Conservation (phyloP, 2,329 filamentous ascomycete species). For the Fusarium avenaceum region DNA sequence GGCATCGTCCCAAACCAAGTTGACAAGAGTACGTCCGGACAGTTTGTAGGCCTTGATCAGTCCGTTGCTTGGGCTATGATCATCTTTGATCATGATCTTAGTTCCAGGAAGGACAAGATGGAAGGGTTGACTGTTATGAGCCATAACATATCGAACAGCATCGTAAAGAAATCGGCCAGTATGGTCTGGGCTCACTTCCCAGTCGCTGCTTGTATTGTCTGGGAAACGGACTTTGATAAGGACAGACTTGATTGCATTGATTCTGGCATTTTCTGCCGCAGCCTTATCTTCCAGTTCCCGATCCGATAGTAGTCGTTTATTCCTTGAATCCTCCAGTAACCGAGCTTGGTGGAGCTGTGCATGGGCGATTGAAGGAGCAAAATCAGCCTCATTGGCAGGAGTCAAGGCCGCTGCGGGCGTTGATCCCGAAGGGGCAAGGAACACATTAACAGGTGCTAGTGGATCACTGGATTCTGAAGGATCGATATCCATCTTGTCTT, state of each 20-base stretch:
- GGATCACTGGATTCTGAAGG: conserved; percentile 49
- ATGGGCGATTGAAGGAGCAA: conserved; percentile 80
- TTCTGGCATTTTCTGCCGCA: conserved; percentile 72
- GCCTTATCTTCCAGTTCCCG: conserved; percentile 81
- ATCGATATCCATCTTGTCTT: conserved; percentile 44
- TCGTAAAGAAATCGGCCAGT: conserved; percentile 80
- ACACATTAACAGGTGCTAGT: conserved; percentile 75
- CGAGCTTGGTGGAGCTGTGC: conserved; percentile 80
- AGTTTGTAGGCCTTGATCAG: conserved; percentile 83
- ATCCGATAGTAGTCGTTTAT: conserved; percentile 85
- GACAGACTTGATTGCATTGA: conserved; percentile 76
- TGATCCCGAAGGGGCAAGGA: conserved; percentile 78
- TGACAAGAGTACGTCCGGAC: conserved; percentile 78
- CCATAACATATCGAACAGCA: conserved; percentile 80
- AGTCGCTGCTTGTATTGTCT: conserved; percentile 83
- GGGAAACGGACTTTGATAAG: conserved; percentile 88
- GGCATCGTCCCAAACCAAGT: conserved; percentile 78
- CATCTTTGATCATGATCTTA: conserved; percentile 64
- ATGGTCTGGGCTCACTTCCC: conserved; percentile 75
- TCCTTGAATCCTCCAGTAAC: conserved; percentile 72
- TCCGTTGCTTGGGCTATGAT: conserved; percentile 61
- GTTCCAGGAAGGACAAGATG: conserved; percentile 74
- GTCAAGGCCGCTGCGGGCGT: conserved; percentile 81
- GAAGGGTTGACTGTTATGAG: conserved; percentile 75
- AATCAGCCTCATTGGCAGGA: conserved; percentile 79